Conservation (phyloP, 1,139 yeast species). For the Pichia sp. region DNA sequence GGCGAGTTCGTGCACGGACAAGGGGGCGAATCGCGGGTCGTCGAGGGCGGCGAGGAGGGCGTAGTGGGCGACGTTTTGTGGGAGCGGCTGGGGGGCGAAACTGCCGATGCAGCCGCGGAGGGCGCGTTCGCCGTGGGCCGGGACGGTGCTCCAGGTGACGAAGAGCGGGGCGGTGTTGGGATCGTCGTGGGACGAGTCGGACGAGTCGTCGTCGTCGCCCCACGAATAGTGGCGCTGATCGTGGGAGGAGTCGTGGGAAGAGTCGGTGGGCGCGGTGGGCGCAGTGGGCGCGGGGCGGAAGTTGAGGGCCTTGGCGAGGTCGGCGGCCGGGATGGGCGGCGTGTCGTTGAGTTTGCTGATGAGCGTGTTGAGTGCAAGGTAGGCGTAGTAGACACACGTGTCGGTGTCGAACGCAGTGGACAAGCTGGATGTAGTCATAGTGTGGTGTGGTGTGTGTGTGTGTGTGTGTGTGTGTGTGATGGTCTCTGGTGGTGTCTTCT, state of each 20-base stretch:
- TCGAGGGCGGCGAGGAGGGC: constrained; percentile 14
- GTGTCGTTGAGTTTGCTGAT: background rate
- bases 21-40: constrained; percentile 57
- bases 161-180: constrained; percentile 51
- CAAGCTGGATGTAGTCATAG: too few species aligned
- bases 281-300: background rate
- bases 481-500: too few species aligned
- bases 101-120: background rate
- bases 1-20: constrained; percentile 50
- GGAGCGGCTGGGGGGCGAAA: background rate
- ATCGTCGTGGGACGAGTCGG: background rate
- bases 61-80: background rate
- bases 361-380: constrained; percentile 3
- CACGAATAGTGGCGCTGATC: constrained; percentile 63
- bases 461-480: too few species aligned
- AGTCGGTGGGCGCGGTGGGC: background rate
- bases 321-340: background rate
- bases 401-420: background rate
- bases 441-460: too few species aligned
- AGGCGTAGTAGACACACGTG: background rate
- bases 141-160: constrained; percentile 62
- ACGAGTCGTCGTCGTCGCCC: too few species aligned
- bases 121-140: background rate
- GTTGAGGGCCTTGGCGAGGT: constrained; percentile 1
- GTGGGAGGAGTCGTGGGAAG: background rate